These are phyloP conservation scores for Penicillium roqueforti DNA, from an alignment of 495 filamentous ascomycete species.

Conservation along the genomic window DNA sequence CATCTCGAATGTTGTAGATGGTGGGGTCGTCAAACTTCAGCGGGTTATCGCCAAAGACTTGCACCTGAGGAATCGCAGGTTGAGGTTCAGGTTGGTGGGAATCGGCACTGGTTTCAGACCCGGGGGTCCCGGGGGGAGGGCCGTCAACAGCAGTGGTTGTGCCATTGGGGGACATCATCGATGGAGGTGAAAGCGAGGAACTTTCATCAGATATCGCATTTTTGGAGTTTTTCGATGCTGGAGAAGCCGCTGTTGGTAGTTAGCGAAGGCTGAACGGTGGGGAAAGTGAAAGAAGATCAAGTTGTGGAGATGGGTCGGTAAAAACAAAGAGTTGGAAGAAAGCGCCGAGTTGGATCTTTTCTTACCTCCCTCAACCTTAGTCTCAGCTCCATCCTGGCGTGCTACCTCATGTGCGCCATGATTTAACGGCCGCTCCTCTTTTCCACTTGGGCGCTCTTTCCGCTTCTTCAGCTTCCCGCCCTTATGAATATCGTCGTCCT, in stretches of 20 bases:
- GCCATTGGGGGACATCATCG: constrained; percentile 50
- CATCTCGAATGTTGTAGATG: constrained; percentile 82
- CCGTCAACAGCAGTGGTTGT: constrained; percentile 45
- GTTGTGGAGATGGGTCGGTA: constrained; percentile 15
- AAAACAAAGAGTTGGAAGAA: constrained; percentile 13
- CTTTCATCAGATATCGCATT: constrained; percentile 56
- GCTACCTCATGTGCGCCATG: constrained; percentile 61
- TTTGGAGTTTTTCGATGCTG: constrained; percentile 47
- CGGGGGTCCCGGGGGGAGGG: constrained; percentile 43
- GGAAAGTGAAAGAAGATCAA: constrained; percentile 10
- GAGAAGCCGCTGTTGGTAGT: constrained; percentile 35
- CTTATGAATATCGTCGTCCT: constrained; percentile 52
- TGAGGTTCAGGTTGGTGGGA: constrained; percentile 75
- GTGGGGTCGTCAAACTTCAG: constrained; percentile 90
- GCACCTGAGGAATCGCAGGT: constrained; percentile 65
- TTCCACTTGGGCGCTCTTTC: constrained; percentile 46
- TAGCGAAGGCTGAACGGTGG: constrained; percentile 12
- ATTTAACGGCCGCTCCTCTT: constrained; percentile 54
- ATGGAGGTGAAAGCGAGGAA: constrained; percentile 54
- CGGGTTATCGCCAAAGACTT: constrained; percentile 88
- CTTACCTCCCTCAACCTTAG: constrained; percentile 58
- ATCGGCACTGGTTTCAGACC: constrained; percentile 59
- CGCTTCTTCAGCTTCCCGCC: constrained; percentile 48
- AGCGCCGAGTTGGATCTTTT: constrained; percentile 26
- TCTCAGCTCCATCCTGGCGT: constrained; percentile 61